Evolutionary conservation across 1,139 yeast species (phyloP).

Genomic region (Chernovozyma sophiae-reginae): DNA sequence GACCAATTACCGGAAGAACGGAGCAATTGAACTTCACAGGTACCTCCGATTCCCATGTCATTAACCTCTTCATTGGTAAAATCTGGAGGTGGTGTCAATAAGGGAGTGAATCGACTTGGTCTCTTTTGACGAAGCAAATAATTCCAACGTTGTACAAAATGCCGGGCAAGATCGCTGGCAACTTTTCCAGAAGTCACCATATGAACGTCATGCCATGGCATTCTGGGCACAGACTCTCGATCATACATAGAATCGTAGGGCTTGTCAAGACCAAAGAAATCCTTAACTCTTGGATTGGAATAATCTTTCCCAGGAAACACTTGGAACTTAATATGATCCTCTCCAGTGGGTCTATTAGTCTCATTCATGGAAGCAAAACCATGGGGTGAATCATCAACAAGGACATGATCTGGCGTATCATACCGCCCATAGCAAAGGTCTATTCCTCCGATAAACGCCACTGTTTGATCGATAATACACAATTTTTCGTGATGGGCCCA

Average conservation of each 20-base stretch:
- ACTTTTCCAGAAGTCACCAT: slow-evolving; percentile 96
- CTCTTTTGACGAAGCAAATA: slow-evolving; percentile 86
- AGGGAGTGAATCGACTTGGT: slow-evolving; percentile 90
- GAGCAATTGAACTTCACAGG: slow-evolving; percentile 86
- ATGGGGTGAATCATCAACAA: slow-evolving; percentile 64
- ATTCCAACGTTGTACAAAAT: slow-evolving; percentile 98
- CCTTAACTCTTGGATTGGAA: slow-evolving; percentile 91
- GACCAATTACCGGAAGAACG: slow-evolving; percentile 95
- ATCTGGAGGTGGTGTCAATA: slow-evolving; percentile 89
- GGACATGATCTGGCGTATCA: slow-evolving; percentile 94
- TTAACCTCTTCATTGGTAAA: slow-evolving; percentile 68
- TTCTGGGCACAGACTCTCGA: slow-evolving; percentile 74
- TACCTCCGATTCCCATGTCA: slow-evolving; percentile 65
- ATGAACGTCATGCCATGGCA: slow-evolving; percentile 99
- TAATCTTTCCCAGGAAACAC: slow-evolving; percentile 96
- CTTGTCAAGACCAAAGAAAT: slow-evolving; percentile 72
- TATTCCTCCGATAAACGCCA: slow-evolving; percentile 92
- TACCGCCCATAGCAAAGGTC: slow-evolving; percentile 94
- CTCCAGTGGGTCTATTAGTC: slow-evolving; percentile 26
- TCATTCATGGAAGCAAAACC: slow-evolving; percentile 34
- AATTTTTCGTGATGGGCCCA: slow-evolving; percentile 99
- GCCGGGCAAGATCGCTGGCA: slow-evolving; percentile 89
- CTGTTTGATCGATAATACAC: slow-evolving; percentile 79
- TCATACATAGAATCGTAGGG: slow-evolving; percentile 95
- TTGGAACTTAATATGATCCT: slow-evolving; percentile 50